Evolutionary conservation across 2,329 filamentous ascomycete species (phyloP).

Genomic region (Amesomyces nigricolor): DNA sequence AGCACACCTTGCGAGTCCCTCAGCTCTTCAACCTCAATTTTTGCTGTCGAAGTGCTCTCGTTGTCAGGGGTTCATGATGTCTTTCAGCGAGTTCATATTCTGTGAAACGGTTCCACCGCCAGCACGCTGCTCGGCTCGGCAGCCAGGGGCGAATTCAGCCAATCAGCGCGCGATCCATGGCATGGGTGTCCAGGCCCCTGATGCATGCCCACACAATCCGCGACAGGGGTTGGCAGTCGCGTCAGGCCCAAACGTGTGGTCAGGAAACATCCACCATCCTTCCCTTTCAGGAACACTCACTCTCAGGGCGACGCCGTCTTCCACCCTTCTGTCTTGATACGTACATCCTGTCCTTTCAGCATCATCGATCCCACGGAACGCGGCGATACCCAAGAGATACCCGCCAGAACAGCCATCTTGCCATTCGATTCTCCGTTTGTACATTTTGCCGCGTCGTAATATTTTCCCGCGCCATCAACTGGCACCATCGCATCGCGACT

Average conservation of each 20-base stretch:
- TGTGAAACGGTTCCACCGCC: no score
- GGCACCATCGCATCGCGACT: conserved; percentile 6
- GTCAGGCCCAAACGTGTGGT: conserved; percentile 17
- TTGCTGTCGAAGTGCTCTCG: no score
- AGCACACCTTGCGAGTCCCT: no score
- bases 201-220: conserved; percentile 22
- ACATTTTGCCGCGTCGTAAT: conserved; percentile 11
- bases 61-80: no score
- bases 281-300: conserved; percentile 14
- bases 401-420: conserved; percentile 1
- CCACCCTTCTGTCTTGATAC: not conserved
- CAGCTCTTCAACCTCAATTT: no score
- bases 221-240: conserved; percentile 27
- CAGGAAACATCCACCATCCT: conserved; percentile 15
- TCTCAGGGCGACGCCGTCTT: not conserved
- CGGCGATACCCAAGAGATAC: conserved; percentile 20
- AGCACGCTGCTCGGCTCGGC: not conserved
- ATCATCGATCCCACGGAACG: conserved; percentile 8
- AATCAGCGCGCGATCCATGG: conserved; percentile 12
- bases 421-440: conserved; percentile 11
- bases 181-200: conserved; percentile 20
- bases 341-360: not conserved
- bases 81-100: no score
- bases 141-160: conserved; percentile 8
- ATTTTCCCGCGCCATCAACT: conserved; percentile 3